Percentiles rank a stretch among this genome's conserved stretches.
Conservation (phyloP, 139 green algal genomes). For the Yamagishiella unicocca region DNA sequence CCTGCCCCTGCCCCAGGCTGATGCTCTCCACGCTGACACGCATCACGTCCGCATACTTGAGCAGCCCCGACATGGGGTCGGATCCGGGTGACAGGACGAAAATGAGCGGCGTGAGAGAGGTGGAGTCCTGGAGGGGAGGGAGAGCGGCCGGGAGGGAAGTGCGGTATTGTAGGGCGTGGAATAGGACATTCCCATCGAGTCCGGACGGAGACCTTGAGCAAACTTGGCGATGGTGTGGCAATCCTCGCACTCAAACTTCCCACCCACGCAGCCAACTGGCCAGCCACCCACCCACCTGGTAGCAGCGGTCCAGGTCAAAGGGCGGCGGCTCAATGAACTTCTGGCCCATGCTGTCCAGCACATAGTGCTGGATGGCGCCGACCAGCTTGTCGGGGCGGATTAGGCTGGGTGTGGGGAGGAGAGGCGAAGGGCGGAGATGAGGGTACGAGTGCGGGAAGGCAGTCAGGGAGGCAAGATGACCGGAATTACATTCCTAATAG, state of each 20-base stretch:
- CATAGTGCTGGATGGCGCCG: slow-evolving; percentile 63
- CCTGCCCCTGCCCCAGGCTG: slow-evolving; percentile 85
- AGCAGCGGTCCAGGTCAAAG: slow-evolving; percentile 77
- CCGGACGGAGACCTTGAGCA: no score
- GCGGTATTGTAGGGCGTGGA: no score
- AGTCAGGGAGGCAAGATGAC: not conserved
- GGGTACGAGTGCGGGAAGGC: not conserved
- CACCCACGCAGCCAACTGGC: no score
- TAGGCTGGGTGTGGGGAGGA: slow-evolving; percentile 40
- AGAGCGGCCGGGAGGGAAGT: not conserved
- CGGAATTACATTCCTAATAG: no score
- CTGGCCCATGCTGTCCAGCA: slow-evolving; percentile 69
- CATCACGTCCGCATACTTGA: slow-evolving; percentile 73
- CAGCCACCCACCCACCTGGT: slow-evolving; percentile 38
- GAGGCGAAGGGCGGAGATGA: not conserved
- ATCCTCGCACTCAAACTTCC: no score
- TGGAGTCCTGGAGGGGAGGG: slow-evolving; percentile 61
- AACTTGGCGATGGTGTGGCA: no score
- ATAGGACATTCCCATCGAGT: no score
- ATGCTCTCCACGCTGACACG: slow-evolving; percentile 63
- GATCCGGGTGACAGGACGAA: slow-evolving; percentile 77
- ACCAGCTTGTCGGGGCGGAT: slow-evolving; percentile 82
- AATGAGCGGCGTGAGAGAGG: slow-evolving; percentile 72
- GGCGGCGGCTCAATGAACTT: slow-evolving; percentile 77
- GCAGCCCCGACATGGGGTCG: slow-evolving; percentile 67